Evolutionary conservation across 2,329 filamentous ascomycete genomes (phyloP), one percentile per base, ranked within the genome.

Genomic region (Xylariaceae sp.): DNA sequence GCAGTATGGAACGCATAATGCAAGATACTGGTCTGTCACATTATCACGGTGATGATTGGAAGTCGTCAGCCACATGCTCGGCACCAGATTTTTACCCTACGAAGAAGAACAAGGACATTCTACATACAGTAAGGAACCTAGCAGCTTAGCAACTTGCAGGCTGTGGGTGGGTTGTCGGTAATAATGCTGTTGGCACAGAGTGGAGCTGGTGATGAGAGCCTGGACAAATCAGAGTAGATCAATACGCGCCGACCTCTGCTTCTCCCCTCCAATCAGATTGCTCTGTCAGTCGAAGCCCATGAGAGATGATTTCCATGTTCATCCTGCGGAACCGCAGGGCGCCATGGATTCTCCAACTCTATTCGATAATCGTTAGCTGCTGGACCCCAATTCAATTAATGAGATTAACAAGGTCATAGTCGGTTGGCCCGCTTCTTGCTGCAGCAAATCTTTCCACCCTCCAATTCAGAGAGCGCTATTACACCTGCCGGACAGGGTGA

Each of bases 21-120:
- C 52, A 53, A 50, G 23, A 50, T 48, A 49, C 19, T 48, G 19
- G 16, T n/a, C 52, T 41, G 45, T 65, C 61, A 67, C 63, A 56
- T 54, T 51, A 57, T 64, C 63, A 68, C 62, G 62, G 50, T 60
- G 50, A 51, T 49, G 40, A 56, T 60, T 45, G 46, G 51, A 46
- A 47, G 50, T 57, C 53, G 50, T 59, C 59, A 56, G 56, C 26
- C 26, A 29, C 26, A 29, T 5, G 10, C 26, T 49, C 51, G 51
- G 46, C 48, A 48, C 50, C 44, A 54, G 54, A 52, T 51, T 48
- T 21, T 46, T 44, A 29, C 29, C 20, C 43, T 21, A 26, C 23
- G 4, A 3, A 46, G 29, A 41, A 26, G 12, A 18, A n/a, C 19
- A 40, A 21, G 51, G 53, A 44, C 47, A 54, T 32, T 46, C n/a